Percentiles rank a stretch among this genome's conserved stretches.
Evolutionary conservation across 768 basidiomycete species (phyloP).

Genomic region (Hygrocybe punicea): DNA sequence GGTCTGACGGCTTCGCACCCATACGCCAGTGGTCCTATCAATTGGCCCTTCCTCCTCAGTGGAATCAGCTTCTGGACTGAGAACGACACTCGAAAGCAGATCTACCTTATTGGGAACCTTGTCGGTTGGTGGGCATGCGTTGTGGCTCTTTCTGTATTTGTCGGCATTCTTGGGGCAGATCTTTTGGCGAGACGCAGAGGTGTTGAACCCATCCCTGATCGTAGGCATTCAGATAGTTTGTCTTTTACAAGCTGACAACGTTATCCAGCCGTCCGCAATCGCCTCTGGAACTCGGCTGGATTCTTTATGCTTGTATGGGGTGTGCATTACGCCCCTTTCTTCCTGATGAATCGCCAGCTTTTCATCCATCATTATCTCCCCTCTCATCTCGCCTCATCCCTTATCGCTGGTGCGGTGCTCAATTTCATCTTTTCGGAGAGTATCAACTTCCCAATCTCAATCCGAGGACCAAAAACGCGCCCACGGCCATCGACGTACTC

Average conservation of each 20-base stretch:
- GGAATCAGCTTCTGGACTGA: conserved; percentile 99
- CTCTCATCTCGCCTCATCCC: conserved; percentile 87
- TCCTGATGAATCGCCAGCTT: conserved; percentile 93
- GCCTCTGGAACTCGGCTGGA: conserved; percentile 91
- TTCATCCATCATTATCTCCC: conserved; percentile 99
- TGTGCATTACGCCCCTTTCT: conserved; percentile 96
- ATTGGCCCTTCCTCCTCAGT: conserved; percentile 95
- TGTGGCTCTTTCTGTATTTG: conserved; percentile 78
- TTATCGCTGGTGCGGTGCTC: conserved; percentile 88
- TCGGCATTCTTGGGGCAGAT: conserved; percentile 89
- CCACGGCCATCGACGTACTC: conserved; percentile 55
- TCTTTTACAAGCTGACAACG: conserved; percentile 9
- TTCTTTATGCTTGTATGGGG: conserved; percentile 96
- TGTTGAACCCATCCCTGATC: conserved; percentile 78
- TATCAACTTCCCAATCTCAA: conserved; percentile 87
- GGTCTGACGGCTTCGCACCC: conserved; percentile 96
- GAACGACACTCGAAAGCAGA: conserved; percentile 79
- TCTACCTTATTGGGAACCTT: conserved; percentile 94
- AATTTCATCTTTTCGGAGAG: conserved; percentile 87
- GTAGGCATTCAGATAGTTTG: conserved; percentile 49
- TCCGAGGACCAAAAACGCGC: conserved; percentile 64
- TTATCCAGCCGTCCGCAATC: conserved; percentile 77
- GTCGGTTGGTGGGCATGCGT: conserved; percentile 94
- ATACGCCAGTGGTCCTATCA: conserved; percentile 92
- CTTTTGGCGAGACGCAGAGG: conserved; percentile 82